Percentiles rank a stretch among this genome's conserved stretches.
phyloP scores from a whole-genome alignment of 2,329 filamentous ascomycete genomes.

The Neopestalotiopsis clavispora region DNA sequence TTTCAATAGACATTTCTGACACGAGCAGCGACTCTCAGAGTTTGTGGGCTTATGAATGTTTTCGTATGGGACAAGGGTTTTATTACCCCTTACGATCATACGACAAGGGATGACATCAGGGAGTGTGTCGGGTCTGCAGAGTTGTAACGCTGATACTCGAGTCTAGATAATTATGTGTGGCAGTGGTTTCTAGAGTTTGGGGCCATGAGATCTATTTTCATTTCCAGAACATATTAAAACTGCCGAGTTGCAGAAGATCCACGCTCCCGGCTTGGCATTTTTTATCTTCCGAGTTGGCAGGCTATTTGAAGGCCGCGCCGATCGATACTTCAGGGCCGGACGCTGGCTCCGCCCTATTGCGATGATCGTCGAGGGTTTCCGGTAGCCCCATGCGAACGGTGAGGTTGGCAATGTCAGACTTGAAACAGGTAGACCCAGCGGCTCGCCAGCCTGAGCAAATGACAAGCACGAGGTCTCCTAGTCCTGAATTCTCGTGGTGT shows the following conservation, averaged over 20 bases:
- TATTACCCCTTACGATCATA: neutral
- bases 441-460: neutral
- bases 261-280: slow-evolving; percentile 11
- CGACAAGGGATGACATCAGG: neutral
- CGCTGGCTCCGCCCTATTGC: neutral
- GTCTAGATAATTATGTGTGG: neutral
- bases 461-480: neutral
- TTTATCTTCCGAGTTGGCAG: neutral
- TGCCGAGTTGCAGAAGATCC: neutral
- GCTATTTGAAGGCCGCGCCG: neutral
- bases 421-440: neutral
- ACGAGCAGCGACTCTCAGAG: neutral
- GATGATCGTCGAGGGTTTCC: neutral
- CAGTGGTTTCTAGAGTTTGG: neutral
- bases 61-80: neutral
- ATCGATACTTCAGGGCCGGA: neutral
- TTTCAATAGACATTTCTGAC: neutral
- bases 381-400: neutral
- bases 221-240: neutral
- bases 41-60: neutral
- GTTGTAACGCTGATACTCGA: neutral
- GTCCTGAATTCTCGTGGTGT: neutral
- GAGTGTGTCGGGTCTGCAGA: neutral
- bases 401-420: neutral
- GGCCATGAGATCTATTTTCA: neutral